phyloP scores from a whole-genome alignment of 441 rosid genomes.

The Jatropha podagrica region DNA sequence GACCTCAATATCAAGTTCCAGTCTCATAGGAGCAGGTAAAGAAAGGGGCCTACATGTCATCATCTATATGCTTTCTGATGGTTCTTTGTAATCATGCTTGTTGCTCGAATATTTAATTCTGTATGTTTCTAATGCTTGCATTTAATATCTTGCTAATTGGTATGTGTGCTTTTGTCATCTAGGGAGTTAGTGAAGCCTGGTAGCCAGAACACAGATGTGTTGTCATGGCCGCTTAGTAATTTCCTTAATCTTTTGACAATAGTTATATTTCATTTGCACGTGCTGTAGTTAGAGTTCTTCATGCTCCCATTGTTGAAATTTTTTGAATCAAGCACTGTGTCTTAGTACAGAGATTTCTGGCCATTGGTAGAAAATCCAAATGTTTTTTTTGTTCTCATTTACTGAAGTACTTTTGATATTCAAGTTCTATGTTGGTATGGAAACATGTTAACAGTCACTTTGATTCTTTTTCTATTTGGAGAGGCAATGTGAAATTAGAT shows the following conservation, averaged over 20 bases:
- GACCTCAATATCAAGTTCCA: conserved; percentile 99
- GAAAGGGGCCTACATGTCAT: conserved; percentile 11
- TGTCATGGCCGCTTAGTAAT: conserved; percentile 54
- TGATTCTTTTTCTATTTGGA: not conserved
- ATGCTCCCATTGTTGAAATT: not conserved
- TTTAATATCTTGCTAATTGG: conserved; percentile 39
- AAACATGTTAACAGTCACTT: not conserved
- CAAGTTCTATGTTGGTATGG: not conserved
- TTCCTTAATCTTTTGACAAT: conserved; percentile 41
- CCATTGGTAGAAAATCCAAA: not conserved
- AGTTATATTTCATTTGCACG: conserved; percentile 22
- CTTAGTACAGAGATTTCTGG: not conserved
- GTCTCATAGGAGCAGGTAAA: conserved; percentile 98
- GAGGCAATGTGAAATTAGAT: not conserved
- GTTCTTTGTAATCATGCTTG: conserved; percentile 20
- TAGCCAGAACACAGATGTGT: conserved; percentile 50
- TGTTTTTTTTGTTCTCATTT: not conserved
- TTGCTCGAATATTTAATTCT: conserved; percentile 13
- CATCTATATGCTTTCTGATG: conserved; percentile 11
- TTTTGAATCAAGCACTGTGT: not conserved
- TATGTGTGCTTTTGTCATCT: conserved; percentile 43
- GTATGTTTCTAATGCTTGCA: conserved; percentile 22
- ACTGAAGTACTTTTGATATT: not conserved
- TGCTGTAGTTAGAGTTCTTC: conserved; percentile 17
- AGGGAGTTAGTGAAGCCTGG: conserved; percentile 59